Evolutionary conservation across 2,329 filamentous ascomycete species (phyloP), one percentile per base, ranked within the genome.

Genomic region (Neurospora crassa): DNA sequence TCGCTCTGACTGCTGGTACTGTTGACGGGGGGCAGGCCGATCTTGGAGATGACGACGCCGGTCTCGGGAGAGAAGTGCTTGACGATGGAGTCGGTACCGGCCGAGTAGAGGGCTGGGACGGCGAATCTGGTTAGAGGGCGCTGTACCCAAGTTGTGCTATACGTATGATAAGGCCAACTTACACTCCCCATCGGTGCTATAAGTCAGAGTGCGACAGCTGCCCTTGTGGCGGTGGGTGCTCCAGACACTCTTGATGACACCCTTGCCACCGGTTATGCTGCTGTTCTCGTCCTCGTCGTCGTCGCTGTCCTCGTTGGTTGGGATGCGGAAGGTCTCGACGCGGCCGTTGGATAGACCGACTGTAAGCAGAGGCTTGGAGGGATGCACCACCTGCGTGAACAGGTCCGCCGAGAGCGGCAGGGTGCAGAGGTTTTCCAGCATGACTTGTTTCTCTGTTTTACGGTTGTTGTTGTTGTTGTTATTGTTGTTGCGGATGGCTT

Each of bases 351-450:
- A 90, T 37, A 97, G 86, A 18, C 96, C 96, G 68, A 97, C 92
- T 0, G 94, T 92, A 73, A 99, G 85, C 69, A 99, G 83, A 16
- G 95, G 93, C 79, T 94, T 89, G 0, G 86, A 88, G 1, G 96
- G 94, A 79, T 99, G 96, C 24, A 97, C 84, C 14, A 91, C 92
- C 81, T 97, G 94, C 1, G 93, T 83, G 83, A 99, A 98, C 77
- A 99, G 86, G 78, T 98, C 96, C 71, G 92, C 88, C 71, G 88
- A 88, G 67, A 98, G 89, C 74, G 94, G 94, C 67, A 98, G 88
- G 37, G 92, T 93, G 85, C 95, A 97, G 75, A 97, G 87, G 75
- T 93, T 97, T 81, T 97, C 94, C 79, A 96, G 93, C 93, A 96
- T 96, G 68, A 41, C 41, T 37, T 69, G 77, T 34, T 37, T 63